These are phyloP conservation scores for Pachysandra terminalis DNA, from an alignment of 164 flowering plant genomes.

Conservation along the genomic window DNA sequence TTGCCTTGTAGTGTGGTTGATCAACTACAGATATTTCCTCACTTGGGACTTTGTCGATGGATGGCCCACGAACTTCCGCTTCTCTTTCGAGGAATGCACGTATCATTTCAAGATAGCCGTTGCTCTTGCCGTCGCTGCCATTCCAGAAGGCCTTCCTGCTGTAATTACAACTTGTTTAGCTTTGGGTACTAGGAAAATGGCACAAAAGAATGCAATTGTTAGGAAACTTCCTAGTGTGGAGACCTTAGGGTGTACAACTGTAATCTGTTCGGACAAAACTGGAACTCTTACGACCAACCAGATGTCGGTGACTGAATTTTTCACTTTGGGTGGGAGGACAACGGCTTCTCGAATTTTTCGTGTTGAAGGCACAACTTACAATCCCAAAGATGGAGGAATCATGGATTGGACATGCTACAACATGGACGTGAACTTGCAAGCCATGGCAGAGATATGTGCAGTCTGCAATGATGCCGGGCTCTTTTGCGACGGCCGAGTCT, in stretches of 20 bases:
- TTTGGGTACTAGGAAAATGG: conserved; percentile 89
- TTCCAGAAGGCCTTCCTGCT: conserved; percentile 96
- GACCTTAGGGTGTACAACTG: conserved; percentile 91
- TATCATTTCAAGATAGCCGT: conserved; percentile 90
- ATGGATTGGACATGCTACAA: conserved; percentile 76
- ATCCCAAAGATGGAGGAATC: conserved; percentile 89
- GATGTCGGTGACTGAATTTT: conserved; percentile 79
- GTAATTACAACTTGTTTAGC: conserved; percentile 92
- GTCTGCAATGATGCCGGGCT: conserved; percentile 92
- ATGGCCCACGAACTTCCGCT: conserved; percentile 62
- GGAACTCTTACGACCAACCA: conserved; percentile 93
- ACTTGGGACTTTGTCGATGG: conserved; percentile 72
- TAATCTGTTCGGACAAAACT: conserved; percentile 91
- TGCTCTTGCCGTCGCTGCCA: conserved; percentile 93
- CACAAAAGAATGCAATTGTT: conserved; percentile 88
- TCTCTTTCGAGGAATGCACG: conserved; percentile 87
- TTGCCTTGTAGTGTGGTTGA: conserved; percentile 78
- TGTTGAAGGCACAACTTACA: conserved; percentile 85
- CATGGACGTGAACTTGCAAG: conserved; percentile 80
- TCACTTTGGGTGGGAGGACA: conserved; percentile 73
- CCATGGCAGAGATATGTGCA: conserved; percentile 82
- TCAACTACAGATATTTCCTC: conserved; percentile 78
- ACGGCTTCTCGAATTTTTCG: conserved; percentile 48
- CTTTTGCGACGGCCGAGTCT: conserved; percentile 56
- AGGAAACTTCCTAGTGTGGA: conserved; percentile 91